Conservation (phyloP, 306 rosid species). For the Abrus pulchellus region DNA sequence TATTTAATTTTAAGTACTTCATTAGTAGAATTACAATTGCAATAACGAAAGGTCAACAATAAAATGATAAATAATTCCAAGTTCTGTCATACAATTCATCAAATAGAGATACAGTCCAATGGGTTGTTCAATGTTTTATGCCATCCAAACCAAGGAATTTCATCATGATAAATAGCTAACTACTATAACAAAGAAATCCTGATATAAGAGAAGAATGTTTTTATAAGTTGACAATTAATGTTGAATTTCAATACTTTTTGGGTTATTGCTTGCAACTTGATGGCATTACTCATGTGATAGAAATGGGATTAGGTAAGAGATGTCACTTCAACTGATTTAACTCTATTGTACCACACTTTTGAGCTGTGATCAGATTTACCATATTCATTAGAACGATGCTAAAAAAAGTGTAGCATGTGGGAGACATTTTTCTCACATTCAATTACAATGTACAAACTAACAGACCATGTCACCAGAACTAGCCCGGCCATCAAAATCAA, state of each 20-base stretch:
- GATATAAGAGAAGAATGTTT: not conserved
- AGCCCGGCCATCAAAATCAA: slow-evolving; percentile 39
- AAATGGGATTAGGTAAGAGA: slow-evolving; percentile 32
- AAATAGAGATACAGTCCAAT: slow-evolving; percentile 1
- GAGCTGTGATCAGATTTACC: slow-evolving; percentile 20
- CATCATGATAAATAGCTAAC: not conserved
- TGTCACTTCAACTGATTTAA: slow-evolving; percentile 21
- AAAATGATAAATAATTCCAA: slow-evolving; percentile 6
- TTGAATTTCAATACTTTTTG: slow-evolving; percentile 17
- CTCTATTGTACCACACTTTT: not conserved
- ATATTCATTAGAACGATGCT: slow-evolving; percentile 25
- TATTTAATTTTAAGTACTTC: slow-evolving; percentile 19
- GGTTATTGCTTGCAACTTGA: slow-evolving; percentile 7
- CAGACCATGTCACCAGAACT: slow-evolving; percentile 20
- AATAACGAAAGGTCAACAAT: slow-evolving; percentile 11
- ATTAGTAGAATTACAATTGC: slow-evolving; percentile 6
- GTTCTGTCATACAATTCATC: slow-evolving; percentile 12
- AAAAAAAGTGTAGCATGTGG: not conserved
- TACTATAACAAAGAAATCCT: slow-evolving; percentile 2
- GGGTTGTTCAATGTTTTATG: slow-evolving; percentile 24
- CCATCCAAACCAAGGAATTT: slow-evolving; percentile 12
- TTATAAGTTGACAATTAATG: slow-evolving; percentile 22
- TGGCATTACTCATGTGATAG: not conserved
- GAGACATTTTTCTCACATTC: slow-evolving; percentile 17
- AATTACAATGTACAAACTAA: slow-evolving; percentile 27